Conservation (phyloP, 2,329 filamentous ascomycete species). For the Phaeoacremonium minimum region DNA sequence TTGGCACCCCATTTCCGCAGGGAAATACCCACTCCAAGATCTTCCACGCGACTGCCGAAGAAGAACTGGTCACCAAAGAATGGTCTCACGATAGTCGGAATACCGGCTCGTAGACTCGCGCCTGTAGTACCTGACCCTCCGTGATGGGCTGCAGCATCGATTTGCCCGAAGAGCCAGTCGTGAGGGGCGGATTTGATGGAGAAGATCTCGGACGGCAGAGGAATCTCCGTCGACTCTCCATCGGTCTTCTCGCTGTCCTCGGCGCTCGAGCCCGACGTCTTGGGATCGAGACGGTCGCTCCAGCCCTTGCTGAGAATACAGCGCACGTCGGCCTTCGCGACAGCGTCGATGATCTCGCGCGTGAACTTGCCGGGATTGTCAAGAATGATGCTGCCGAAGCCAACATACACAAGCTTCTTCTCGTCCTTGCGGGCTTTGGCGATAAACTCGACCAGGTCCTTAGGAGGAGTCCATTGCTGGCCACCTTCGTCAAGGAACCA, state of each 20-base stretch:
- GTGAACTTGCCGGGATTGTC: constrained; percentile 85
- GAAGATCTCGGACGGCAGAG: constrained; percentile 74
- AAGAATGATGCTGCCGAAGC: constrained; percentile 94
- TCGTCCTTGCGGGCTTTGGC: constrained; percentile 71
- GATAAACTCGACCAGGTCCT: constrained; percentile 78
- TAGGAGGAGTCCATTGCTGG: constrained; percentile 65
- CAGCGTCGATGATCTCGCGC: constrained; percentile 87
- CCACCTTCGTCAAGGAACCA: constrained; percentile 86
- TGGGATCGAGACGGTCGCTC: constrained; percentile 65
- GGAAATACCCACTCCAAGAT: constrained; percentile 86
- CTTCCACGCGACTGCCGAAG: constrained; percentile 84
- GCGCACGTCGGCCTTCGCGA: constrained; percentile 84
- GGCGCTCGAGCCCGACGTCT: constrained; percentile 42
- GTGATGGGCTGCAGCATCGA: constrained; percentile 92
- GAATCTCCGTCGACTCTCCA: constrained; percentile 61
- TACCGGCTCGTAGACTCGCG: constrained; percentile 82
- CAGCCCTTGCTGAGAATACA: constrained; percentile 96
- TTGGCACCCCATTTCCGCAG: constrained; percentile 87
- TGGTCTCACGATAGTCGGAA: constrained; percentile 91
- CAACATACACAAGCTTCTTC: constrained; percentile 94
- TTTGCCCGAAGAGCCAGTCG: constrained; percentile 92
- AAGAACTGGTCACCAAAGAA: constrained; percentile 99
- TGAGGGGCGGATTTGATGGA: constrained; percentile 89
- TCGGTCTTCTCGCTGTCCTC: neutral
- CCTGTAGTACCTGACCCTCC: constrained; percentile 94